phyloP scores from a whole-genome alignment of 2,329 filamentous ascomycete species.

The Pseudocercospora crystallina region DNA sequence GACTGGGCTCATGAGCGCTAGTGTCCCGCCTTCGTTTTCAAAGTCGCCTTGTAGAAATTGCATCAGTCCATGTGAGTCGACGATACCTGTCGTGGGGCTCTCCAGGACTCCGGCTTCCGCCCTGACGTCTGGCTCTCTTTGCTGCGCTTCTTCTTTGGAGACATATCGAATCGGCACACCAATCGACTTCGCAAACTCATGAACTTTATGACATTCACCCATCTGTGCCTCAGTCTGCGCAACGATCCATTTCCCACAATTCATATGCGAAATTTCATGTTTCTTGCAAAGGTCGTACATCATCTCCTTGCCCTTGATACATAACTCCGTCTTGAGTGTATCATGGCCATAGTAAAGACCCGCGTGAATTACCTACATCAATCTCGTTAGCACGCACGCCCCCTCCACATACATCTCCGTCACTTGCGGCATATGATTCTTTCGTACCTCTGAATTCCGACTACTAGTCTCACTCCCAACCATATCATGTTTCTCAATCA shows the following conservation, averaged over 20 bases:
- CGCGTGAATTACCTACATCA: conserved; percentile 76
- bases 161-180: conserved; percentile 74
- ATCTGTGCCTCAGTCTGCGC: conserved; percentile 75
- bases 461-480: conserved; percentile 84
- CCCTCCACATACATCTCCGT: too few species aligned
- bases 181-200: conserved; percentile 54
- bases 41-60: conserved; percentile 73
- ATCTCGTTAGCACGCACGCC: background rate
- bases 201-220: conserved; percentile 58
- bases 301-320: conserved; percentile 71
- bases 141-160: conserved; percentile 57
- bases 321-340: conserved; percentile 80
- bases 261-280: conserved; percentile 67
- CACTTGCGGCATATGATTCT: background rate
- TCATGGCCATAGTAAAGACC: conserved; percentile 82
- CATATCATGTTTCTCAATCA: conserved; percentile 75
- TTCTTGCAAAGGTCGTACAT: conserved; percentile 75
- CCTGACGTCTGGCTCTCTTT: conserved; percentile 71
- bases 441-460: conserved; percentile 75
- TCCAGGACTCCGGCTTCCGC: conserved; percentile 76
- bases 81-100: conserved; percentile 80
- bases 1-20: conserved; percentile 69
- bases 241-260: conserved; percentile 91
- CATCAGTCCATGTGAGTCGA: conserved; percentile 87
- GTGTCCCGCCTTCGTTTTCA: conserved; percentile 72